Percentiles rank a stretch among this genome's conserved stretches.
Evolutionary conservation across 805 yeast species (phyloP).

Genomic region (Candida ulmi): DNA sequence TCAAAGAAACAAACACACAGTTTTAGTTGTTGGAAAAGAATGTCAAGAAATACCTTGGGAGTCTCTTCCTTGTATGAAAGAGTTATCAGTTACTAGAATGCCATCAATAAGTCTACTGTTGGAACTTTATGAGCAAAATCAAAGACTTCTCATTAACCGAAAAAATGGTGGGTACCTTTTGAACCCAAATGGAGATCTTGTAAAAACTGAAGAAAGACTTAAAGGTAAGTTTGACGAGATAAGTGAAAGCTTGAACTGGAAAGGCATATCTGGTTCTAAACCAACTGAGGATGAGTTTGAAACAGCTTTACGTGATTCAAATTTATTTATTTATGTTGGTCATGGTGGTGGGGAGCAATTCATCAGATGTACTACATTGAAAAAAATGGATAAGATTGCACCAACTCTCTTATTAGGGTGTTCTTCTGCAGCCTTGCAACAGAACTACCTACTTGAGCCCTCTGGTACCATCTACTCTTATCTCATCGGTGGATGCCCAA

Average conservation of each 20-base stretch:
- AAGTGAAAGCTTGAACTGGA: constrained; percentile 35
- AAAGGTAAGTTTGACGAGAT: constrained; percentile 33
- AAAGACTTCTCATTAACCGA: constrained; percentile 16
- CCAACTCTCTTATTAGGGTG: constrained; percentile 81
- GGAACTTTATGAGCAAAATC: constrained; percentile 26
- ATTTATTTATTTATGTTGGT: constrained; percentile 74
- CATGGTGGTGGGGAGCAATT: constrained; percentile 97
- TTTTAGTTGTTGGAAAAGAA: constrained; percentile 61
- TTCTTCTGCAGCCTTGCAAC: constrained; percentile 68
- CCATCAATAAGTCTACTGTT: constrained; percentile 54
- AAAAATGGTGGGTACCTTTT: constrained; percentile 54
- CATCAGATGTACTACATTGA: constrained; percentile 49
- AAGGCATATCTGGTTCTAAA: constrained; percentile 44
- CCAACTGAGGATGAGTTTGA: constrained; percentile 56
- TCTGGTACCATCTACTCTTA: constrained; percentile 75
- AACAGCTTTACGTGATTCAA: constrained; percentile 33
- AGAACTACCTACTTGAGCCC: constrained; percentile 59
- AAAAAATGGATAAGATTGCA: constrained; percentile 38
- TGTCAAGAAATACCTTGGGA: constrained; percentile 91
- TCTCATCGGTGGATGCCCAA: constrained; percentile 74
- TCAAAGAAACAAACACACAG: constrained; percentile 42
- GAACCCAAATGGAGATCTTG: constrained; percentile 79
- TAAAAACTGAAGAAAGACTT: constrained; percentile 57
- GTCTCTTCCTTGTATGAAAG: constrained; percentile 51
- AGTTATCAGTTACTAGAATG: constrained; percentile 61